Base-by-base conservation (phyloP, 2,329 filamentous ascomycete species). In the Xylaria hypoxylon region DNA sequence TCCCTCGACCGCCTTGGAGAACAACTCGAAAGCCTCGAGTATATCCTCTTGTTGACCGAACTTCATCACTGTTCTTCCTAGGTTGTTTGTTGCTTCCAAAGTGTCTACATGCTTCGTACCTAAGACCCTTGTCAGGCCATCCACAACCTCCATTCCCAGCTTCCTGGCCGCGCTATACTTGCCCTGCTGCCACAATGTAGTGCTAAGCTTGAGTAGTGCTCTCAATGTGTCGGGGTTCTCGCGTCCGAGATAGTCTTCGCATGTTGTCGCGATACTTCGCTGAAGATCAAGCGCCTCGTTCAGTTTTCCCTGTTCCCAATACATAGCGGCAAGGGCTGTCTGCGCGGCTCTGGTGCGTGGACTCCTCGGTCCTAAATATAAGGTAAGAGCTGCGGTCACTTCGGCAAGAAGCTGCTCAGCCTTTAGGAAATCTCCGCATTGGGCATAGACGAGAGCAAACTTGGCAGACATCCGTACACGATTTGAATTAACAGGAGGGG, bases 381-480 rank as follows among this genome's bases (percentile, higher is more conserved):
- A 26, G 24, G 2, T 24, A 5, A 64, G 45, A 19, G n/a, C 35
- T 8, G n/a, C 17, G 13, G 31, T 35, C 13, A 64, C 61, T 50
- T 58, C 45, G 2, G 2, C 38, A 2, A 64, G 19, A 22, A 64
- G 55, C 15, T 10, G 8, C 13, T 64, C 33, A 5, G 62, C 62
- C 2, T 33, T 42, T 19, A 26, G 15, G 2, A 55, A 33, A 2
- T 59, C 5, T 15, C 55, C 45, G 28, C 62, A 64, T 17, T 64
- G 62, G 35, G 26, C 45, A 24, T 64, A 64, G 15, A 64, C 52
- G 5, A 64, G 35, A 22, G 35, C 19, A 28, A 64, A 64, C 47
- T 64, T 64, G 10, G 62, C 53, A 31, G 15, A 64, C 62, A 64
- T 64, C 5, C 40, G 45, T 7, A 64, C 19, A 4, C 53, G 31